These are phyloP conservation scores for Actinomortierella wolfii DNA, from an alignment of 371 early-diverging fungal genomes.

Conservation along the genomic window DNA sequence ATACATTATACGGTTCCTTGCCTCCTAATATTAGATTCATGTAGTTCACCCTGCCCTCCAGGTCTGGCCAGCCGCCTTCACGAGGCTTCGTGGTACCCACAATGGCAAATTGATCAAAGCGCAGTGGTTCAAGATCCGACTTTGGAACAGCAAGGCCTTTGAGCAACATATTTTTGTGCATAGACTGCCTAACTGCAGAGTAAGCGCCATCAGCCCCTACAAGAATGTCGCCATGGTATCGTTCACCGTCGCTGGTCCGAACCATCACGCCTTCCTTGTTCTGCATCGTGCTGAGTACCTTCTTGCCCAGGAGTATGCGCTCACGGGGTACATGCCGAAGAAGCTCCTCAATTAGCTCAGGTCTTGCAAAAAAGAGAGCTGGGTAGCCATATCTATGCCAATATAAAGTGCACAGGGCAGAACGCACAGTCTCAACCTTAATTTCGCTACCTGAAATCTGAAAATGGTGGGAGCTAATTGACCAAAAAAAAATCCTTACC, in stretches of 20 bases:
- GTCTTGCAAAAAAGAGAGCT: slow-evolving; percentile 24
- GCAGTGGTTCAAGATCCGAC: slow-evolving; percentile 31
- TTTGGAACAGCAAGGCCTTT: slow-evolving; percentile 18
- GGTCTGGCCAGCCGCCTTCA: slow-evolving; percentile 12
- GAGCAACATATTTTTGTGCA: slow-evolving; percentile 29
- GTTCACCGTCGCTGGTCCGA: slow-evolving; percentile 27
- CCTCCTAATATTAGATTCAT: slow-evolving; percentile 31
- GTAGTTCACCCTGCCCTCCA: slow-evolving; percentile 11
- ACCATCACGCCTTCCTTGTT: slow-evolving; percentile 18
- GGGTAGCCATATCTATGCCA: slow-evolving; percentile 43
- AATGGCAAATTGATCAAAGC: slow-evolving; percentile 38
- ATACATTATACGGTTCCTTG: slow-evolving; percentile 33
- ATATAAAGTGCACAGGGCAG: too few species aligned
- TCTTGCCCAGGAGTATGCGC: slow-evolving; percentile 27
- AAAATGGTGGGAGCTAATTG: too few species aligned
- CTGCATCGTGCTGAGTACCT: slow-evolving; percentile 22
- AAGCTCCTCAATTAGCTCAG: slow-evolving; percentile 25
- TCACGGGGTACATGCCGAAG: slow-evolving; percentile 16
- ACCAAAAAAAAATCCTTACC: too few species aligned
- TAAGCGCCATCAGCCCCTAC: slow-evolving; percentile 42
- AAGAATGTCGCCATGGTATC: slow-evolving; percentile 29
- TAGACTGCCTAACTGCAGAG: slow-evolving; percentile 28
- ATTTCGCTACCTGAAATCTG: too few species aligned
- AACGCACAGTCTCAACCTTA: too few species aligned
- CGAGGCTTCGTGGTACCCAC: slow-evolving; percentile 35